Evolutionary conservation across 768 basidiomycete species (phyloP).

Genomic region (Leccinum subgranulosum): DNA sequence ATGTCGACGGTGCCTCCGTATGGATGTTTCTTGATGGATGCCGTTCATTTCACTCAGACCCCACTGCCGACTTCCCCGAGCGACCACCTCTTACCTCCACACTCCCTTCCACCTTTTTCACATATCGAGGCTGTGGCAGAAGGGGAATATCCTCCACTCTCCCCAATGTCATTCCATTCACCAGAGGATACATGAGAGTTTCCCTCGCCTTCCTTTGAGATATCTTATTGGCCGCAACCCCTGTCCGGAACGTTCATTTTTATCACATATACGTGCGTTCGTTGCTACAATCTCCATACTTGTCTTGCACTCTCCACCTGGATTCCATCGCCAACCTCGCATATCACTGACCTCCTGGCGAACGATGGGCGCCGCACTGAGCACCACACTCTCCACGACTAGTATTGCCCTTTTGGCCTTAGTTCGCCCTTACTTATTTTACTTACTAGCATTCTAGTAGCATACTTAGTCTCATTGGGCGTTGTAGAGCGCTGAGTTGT

Average conservation of each 20-base stretch:
- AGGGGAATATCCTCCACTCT: conserved; percentile 67
- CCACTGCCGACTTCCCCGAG: conserved; percentile 47
- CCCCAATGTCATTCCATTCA: conserved; percentile 69
- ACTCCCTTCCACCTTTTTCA: conserved; percentile 71
- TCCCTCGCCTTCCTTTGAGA: conserved; percentile 18
- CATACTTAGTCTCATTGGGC: conserved; percentile 27
- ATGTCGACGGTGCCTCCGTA: conserved; percentile 34
- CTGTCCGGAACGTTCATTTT: conserved; percentile 26
- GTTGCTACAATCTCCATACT: conserved; percentile 28
- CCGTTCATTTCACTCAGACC: conserved; percentile 36
- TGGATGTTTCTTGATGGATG: conserved; percentile 6
- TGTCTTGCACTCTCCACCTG: conserved; percentile 26
- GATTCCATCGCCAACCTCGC: conserved; percentile 17
- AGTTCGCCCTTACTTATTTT: conserved; percentile 25
- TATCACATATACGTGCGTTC: conserved; percentile 25
- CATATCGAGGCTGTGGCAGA: conserved; percentile 82
- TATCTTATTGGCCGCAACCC: conserved; percentile 20
- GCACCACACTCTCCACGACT: conserved; percentile 6
- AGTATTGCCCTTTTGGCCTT: conserved; percentile 19
- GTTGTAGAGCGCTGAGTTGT: conserved; percentile 33
- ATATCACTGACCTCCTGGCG: conserved; percentile 17
- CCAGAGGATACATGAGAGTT: conserved; percentile 41
- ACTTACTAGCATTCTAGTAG: conserved; percentile 33
- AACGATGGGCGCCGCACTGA: conserved; percentile 9
- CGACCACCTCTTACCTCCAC: conserved; percentile 39